phyloP scores from a whole-genome alignment of 164 flowering plant genomes.

The Amborella trichopoda region DNA sequence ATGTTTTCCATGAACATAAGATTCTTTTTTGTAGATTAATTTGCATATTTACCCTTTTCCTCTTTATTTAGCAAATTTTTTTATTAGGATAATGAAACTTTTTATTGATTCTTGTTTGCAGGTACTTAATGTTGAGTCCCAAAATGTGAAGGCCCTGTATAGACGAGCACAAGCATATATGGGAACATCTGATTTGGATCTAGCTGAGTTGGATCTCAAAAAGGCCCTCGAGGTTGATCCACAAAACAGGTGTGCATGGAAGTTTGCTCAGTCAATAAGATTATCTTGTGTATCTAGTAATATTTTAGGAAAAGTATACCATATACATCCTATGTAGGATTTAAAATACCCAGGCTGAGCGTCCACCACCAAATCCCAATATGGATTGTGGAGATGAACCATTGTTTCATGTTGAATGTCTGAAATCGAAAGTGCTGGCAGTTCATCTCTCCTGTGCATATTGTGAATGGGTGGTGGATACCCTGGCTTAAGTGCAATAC shows the following conservation, averaged over 20 bases:
- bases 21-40: neutral
- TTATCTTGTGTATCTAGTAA: neutral
- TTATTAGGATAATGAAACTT: neutral
- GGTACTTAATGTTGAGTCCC: constrained; percentile 51
- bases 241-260: constrained; percentile 31
- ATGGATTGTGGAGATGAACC: too few species aligned
- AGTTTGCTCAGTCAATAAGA: neutral
- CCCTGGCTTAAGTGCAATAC: too few species aligned
- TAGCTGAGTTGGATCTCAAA: constrained; percentile 54
- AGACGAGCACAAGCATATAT: constrained; percentile 65
- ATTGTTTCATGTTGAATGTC: too few species aligned
- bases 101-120: constrained; percentile 5
- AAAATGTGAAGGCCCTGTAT: constrained; percentile 60
- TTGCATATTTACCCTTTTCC: too few species aligned
- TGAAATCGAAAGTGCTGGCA: too few species aligned
- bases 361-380: too few species aligned
- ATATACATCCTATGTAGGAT: too few species aligned
- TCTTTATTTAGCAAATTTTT: neutral
- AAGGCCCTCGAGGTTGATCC: constrained; percentile 65
- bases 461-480: too few species aligned
- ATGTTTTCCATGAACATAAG: neutral
- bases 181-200: constrained; percentile 35
- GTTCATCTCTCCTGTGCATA: too few species aligned
- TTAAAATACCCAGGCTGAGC: too few species aligned
- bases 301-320: too few species aligned